Evolutionary conservation across 2,329 filamentous ascomycete species (phyloP).

Genomic region (Eutypella sp.): DNA sequence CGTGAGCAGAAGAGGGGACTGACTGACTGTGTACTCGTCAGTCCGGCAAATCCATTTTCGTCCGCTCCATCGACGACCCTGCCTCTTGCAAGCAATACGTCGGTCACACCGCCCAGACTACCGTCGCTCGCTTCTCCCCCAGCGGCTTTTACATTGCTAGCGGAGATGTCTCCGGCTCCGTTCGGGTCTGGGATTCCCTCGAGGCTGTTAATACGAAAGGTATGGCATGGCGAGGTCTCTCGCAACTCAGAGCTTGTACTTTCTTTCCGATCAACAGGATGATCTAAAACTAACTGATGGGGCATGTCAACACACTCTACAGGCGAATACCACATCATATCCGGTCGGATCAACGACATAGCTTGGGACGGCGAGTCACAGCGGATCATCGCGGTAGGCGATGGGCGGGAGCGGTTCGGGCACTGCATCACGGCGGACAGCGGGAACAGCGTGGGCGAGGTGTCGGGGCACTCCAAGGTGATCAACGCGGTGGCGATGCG

Average conservation of each 20-base stretch:
- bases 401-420: constrained; percentile 89
- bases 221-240: constrained; percentile 16
- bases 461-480: constrained; percentile 82
- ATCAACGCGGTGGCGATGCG: constrained; percentile 90
- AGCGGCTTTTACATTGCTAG: constrained; percentile 94
- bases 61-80: constrained; percentile 90
- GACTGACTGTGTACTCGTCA: constrained; percentile 31
- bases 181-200: constrained; percentile 90
- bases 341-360: constrained; percentile 90
- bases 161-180: constrained; percentile 77
- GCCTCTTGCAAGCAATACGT: constrained; percentile 84
- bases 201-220: constrained; percentile 79
- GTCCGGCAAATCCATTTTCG: constrained; percentile 95
- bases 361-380: constrained; percentile 98
- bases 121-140: constrained; percentile 88
- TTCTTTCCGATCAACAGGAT: no score
- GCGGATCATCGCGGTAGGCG: constrained; percentile 91
- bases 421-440: constrained; percentile 94
- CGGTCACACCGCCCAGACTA: constrained; percentile 81
- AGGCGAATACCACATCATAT: constrained; percentile 90
- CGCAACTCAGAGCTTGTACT: no score
- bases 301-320: background rate
- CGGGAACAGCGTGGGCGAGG: constrained; percentile 92
- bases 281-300: no score
- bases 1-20: background rate